These are phyloP conservation scores for Breynia disticha DNA, from an alignment of 441 rosid species.

Conservation along the genomic window DNA sequence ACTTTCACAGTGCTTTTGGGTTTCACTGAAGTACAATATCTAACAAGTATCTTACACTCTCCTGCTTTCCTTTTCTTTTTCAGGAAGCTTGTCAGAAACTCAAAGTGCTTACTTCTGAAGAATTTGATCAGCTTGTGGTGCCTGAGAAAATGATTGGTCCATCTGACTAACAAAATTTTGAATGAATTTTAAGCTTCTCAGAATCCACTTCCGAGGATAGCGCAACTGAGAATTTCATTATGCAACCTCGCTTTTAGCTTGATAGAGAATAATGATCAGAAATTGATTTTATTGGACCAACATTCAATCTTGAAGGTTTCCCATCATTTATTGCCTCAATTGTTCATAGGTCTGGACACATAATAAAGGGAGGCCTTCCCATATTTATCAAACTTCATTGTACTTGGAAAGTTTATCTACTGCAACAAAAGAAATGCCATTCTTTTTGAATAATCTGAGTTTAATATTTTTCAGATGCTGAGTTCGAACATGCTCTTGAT, in stretches of 20 bases:
- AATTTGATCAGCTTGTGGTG: constrained; percentile 82
- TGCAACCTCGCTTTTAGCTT: neutral
- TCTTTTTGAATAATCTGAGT: neutral
- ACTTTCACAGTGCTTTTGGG: neutral
- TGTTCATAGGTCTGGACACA: neutral
- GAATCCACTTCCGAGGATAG: neutral
- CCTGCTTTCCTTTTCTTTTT: neutral
- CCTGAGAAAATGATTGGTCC: constrained; percentile 98
- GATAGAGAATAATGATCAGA: neutral
- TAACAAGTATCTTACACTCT: neutral
- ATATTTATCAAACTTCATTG: neutral
- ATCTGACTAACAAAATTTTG: constrained; percentile 30
- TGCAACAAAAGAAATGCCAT: neutral
- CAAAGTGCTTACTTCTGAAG: constrained; percentile 57
- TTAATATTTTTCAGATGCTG: no score
- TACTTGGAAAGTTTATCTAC: neutral
- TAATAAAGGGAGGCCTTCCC: neutral
- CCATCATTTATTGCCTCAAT: neutral
- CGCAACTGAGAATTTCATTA: neutral
- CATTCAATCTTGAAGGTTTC: neutral
- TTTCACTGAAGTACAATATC: neutral
- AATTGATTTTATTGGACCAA: neutral
- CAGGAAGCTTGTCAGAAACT: constrained; percentile 82
- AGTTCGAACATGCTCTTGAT: no score
- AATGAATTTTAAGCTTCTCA: neutral